Base-by-base conservation (phyloP, 192 early-diverging fungal species). In the Backusella psychrophila region DNA sequence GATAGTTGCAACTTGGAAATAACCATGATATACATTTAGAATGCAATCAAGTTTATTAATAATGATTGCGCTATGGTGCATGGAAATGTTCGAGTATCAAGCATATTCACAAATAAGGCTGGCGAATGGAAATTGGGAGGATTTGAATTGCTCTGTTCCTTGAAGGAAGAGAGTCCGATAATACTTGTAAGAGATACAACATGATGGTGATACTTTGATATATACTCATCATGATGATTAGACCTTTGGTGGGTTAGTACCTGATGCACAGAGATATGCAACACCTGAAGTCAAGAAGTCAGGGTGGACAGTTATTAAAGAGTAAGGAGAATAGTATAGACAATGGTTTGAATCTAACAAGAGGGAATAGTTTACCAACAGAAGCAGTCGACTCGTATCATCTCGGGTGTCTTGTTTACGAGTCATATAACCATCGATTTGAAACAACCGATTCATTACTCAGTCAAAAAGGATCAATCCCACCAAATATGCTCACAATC, bases 81-180 rank as follows among this genome's bases (percentile, higher is more conserved):
- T 74, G 97, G 94, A 15, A 96, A 94, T 84, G 75, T 99, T 66
- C 87, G 89, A 9, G 80, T 91, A 7, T 86, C 87, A 0, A 93
- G 94, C 1, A 92, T 99, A 69, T 97, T 91, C 78, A 93, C 91
- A 29, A 98, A 94, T 15, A 90, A 91, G 71, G 93, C 94, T 9
- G 97, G 97, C 65, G 97, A 99, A 81, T 99, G 96, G 96, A 95
- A 91, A 74, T 85, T 99, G 36, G 93, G 94, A n/a, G 96, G 95
- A 3, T 87, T 97, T 44, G 97, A 99, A 71, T 71, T 93, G 23
- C 75, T 94, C 31, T 89, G 90, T 65, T 89, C 88, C 6, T 77
- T 90, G 67, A 93, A 89, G 52, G 93, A 96, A 74, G 90, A 92
- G 46, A 83, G 85, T 44, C 88, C 91, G 1, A 76, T 91, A 7